phyloP scores from a whole-genome alignment of 2,329 filamentous ascomycete genomes.

The Ascochyta rabiei region DNA sequence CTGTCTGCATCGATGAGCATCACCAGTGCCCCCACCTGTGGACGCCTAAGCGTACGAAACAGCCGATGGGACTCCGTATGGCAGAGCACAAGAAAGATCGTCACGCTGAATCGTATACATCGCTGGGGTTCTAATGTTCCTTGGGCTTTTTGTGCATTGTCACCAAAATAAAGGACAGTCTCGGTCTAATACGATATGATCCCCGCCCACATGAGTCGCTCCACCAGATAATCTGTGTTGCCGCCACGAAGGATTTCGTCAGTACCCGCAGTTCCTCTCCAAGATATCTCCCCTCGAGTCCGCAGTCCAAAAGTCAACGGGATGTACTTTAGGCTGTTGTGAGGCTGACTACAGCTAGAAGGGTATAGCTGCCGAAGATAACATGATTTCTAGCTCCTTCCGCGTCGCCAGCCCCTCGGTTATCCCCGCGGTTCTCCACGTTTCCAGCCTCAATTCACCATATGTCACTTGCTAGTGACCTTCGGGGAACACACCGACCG shows the following conservation, averaged over 20 bases:
- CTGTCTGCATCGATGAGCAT: background rate
- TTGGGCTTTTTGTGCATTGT: background rate
- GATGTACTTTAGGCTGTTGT: conserved; percentile 12
- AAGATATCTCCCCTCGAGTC: background rate
- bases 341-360: conserved; percentile 6
- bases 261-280: background rate
- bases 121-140: too few species aligned
- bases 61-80: background rate
- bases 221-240: background rate
- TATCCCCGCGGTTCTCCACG: conserved; percentile 17
- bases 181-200: conserved; percentile 2
- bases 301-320: background rate
- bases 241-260: background rate
- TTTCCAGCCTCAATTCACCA: conserved; percentile 20
- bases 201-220: background rate
- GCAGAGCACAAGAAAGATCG: background rate
- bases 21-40: background rate
- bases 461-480: conserved; percentile 4
- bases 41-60: background rate
- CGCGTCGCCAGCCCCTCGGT: conserved; percentile 20
- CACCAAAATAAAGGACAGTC: background rate
- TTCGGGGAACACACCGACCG: conserved; percentile 15
- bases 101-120: background rate
- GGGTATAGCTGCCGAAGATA: conserved; percentile 24
- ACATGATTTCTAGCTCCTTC: conserved; percentile 21